Base-by-base conservation (phyloP, 1,139 yeast species). In the Geotrichum cucujoidarum region DNA sequence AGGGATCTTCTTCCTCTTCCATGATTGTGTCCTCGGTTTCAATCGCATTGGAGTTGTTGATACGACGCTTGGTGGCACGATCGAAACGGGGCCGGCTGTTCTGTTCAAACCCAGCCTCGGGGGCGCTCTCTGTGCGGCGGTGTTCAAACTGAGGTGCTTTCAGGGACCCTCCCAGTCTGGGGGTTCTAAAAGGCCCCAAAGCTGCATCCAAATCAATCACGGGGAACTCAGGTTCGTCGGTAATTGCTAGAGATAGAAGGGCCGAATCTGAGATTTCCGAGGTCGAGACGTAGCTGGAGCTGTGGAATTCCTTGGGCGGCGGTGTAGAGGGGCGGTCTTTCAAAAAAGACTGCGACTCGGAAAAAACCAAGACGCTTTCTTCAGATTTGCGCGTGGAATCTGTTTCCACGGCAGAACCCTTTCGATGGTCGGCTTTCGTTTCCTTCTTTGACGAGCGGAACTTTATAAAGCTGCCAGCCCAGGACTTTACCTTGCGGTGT, bases 181-280 rank as follows among this genome's bases (percentile, higher is more conserved):
- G 41, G 4, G 51, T 54, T 1, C 53, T 46, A 39, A 57, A 56
- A 4, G 61, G 63, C 43, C 58, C 56, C 40, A 64, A 51, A 1
- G 69, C 69, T 22, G 62, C 67, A 47, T 65, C 66, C 6, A 65
- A 55, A 40, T 65, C 68, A 32, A 65, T 65, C 14, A 53, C 34
- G 7, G 60, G 59, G 40, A 51, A 52, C 2, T 46, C 40, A 7
- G 48, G 45, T 29, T 40, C 48, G 2, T 39, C 11, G 2, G 47
- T 37, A 24, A 44, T 45, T 34, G 27, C 52, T 49, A 16, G 51
- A 48, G 44, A 44, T 13, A 32, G 13, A 10, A 38, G 20, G 22
- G 47, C 35, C 18, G 43, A 37, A 30, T 41, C 43, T 11, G 43
- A 34, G 1, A 33, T 31, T 10, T 41, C 37, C 4, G 25, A 17